phyloP scores from a whole-genome alignment of 1,284 basidiomycete species.

The Exsudoporus floridanus region DNA sequence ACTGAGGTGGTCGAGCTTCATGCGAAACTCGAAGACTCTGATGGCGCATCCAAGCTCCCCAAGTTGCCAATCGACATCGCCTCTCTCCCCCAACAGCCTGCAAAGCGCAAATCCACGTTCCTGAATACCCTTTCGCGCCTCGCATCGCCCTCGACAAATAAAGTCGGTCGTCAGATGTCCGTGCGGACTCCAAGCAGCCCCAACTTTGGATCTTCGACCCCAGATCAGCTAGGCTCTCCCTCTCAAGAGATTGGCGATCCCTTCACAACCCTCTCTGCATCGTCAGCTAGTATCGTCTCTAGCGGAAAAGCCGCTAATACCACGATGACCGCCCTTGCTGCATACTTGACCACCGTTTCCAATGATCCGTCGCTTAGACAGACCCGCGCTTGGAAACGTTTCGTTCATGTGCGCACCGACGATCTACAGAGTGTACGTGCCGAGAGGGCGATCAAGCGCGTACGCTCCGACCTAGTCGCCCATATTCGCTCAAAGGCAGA shows the following conservation, averaged over 20 bases:
- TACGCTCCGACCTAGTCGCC: conserved; percentile 79
- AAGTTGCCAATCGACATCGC: conserved; percentile 58
- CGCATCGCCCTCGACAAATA: conserved; percentile 60
- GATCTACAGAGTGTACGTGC: conserved; percentile 83
- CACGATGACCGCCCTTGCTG: conserved; percentile 67
- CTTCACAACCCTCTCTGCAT: conserved; percentile 46
- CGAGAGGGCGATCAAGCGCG: conserved; percentile 84
- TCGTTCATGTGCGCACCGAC: conserved; percentile 79
- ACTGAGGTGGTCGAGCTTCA: conserved; percentile 77
- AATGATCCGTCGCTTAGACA: conserved; percentile 64
- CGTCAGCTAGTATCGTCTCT: conserved; percentile 25
- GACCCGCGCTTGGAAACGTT: conserved; percentile 78
- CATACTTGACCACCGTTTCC: conserved; percentile 76
- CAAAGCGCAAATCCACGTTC: conserved; percentile 77
- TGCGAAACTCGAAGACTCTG: conserved; percentile 61
- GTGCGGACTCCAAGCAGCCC: conserved; percentile 34
- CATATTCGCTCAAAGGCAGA: conserved; percentile 46
- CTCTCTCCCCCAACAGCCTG: conserved; percentile 47
- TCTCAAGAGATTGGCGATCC: conserved; percentile 59
- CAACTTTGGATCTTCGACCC: conserved; percentile 23
- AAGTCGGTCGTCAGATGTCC: conserved; percentile 41
- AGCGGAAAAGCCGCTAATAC: conserved; percentile 37
- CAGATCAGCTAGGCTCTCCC: conserved; percentile 50
- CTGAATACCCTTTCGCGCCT: conserved; percentile 78
- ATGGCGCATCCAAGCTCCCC: conserved; percentile 56